A percentile compares a stretch with the other conserved stretches of the same genome.
These are phyloP conservation scores for Botrytis paeoniae DNA, from an alignment of 2,329 filamentous ascomycete species.

Conservation along the genomic window DNA sequence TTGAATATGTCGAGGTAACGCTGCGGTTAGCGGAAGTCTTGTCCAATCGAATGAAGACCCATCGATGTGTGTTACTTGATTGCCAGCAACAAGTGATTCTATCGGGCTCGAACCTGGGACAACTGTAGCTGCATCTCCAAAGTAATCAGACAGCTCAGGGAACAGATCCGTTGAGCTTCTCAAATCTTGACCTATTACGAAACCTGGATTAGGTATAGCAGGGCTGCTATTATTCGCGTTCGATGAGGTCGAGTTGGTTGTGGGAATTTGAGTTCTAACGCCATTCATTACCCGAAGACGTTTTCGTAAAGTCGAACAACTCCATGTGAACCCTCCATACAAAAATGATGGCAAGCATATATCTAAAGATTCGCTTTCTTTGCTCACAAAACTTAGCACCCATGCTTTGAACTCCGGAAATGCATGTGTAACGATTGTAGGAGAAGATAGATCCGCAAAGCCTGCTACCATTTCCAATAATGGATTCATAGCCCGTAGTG, in stretches of 20 bases:
- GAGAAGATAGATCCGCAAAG: conserved; percentile 30
- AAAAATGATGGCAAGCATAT: conserved; percentile 52
- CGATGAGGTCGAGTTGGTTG: background rate
- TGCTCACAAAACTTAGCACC: conserved; percentile 56
- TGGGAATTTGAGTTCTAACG: conserved; percentile 34
- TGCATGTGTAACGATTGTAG: conserved; percentile 43
- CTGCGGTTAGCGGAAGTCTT: conserved; percentile 59
- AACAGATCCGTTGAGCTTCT: background rate
- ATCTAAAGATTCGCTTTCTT: conserved; percentile 51
- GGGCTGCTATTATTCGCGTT: background rate
- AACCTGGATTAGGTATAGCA: background rate
- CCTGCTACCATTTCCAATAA: conserved; percentile 35
- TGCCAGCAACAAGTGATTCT: background rate
- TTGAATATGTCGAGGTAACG: conserved; percentile 66
- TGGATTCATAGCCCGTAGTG: conserved; percentile 50
- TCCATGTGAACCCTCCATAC: conserved; percentile 68
- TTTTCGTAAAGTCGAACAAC: conserved; percentile 64
- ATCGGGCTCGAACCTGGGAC: background rate
- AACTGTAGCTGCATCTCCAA: conserved; percentile 26
- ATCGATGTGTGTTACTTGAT: conserved; percentile 19
- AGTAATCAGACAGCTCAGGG: conserved; percentile 30
- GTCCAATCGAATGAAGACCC: conserved; percentile 74
- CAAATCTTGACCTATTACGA: background rate
- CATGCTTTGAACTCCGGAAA: conserved; percentile 67
- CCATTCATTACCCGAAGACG: conserved; percentile 68